Conservation (phyloP, 805 yeast genomes). For the Wickerhamomyces chambardii region DNA sequence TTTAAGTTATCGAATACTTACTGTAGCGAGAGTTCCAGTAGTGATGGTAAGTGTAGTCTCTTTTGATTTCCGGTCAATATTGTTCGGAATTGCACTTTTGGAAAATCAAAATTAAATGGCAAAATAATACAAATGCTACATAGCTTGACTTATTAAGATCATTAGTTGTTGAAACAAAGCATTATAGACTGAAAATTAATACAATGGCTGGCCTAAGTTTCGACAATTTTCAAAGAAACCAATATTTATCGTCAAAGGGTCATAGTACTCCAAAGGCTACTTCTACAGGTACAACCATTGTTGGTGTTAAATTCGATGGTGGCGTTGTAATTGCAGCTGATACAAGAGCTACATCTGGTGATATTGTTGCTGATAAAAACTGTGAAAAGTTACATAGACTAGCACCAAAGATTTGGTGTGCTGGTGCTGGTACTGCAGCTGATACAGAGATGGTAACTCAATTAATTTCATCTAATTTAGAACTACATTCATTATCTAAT, state of each 20-base stretch:
- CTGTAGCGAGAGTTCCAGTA: too few species aligned
- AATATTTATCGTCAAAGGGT: slow-evolving; percentile 62
- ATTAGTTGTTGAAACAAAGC: too few species aligned
- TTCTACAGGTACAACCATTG: slow-evolving; percentile 99
- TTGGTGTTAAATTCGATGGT: slow-evolving; percentile 85
- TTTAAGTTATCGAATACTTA: too few species aligned
- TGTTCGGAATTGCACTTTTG: too few species aligned
- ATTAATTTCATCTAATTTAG: slow-evolving; percentile 82
- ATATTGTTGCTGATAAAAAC: slow-evolving; percentile 95
- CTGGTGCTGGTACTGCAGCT: slow-evolving; percentile 99
- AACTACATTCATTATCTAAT: slow-evolving; percentile 78
- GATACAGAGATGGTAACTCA: slow-evolving; percentile 98
- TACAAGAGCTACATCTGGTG: slow-evolving; percentile 96
- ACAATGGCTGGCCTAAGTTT: slow-evolving; percentile 85
- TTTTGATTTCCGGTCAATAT: too few species aligned
- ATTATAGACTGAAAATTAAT: too few species aligned
- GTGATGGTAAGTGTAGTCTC: too few species aligned
- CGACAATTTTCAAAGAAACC: slow-evolving; percentile 90
- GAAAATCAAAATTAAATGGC: too few species aligned
- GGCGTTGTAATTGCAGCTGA: slow-evolving; percentile 99
- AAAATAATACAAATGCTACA: too few species aligned
- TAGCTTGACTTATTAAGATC: too few species aligned
- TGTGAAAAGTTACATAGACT: slow-evolving; percentile 91
- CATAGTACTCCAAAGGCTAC: slow-evolving; percentile 80
- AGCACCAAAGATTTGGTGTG: slow-evolving; percentile 95